Percentiles rank a stretch among this genome's conserved stretches.
These are phyloP conservation scores for Panaeolus cyanescens DNA, from an alignment of 768 basidiomycete species.

Conservation along the genomic window DNA sequence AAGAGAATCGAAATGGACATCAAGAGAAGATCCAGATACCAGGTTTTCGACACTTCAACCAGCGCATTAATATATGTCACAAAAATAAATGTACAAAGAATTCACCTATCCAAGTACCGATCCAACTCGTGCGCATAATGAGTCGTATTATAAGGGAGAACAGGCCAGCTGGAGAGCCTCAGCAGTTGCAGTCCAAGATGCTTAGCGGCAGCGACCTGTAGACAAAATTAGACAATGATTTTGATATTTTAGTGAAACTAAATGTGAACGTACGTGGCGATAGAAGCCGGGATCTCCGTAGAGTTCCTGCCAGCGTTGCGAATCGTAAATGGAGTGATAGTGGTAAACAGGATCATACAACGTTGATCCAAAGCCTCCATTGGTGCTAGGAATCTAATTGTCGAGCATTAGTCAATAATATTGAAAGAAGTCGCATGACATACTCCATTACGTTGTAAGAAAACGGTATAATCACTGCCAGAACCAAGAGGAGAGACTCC, in stretches of 20 bases:
- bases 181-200: conserved; percentile 65
- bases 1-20: conserved; percentile 40
- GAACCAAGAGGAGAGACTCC: conserved; percentile 68
- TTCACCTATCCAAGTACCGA: conserved; percentile 59
- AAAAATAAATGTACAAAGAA: neutral
- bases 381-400: conserved; percentile 38
- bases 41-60: conserved; percentile 54
- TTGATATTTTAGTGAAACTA: neutral
- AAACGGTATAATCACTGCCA: conserved; percentile 90
- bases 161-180: conserved; percentile 56
- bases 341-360: conserved; percentile 64
- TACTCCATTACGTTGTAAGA: conserved; percentile 69
- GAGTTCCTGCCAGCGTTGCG: conserved; percentile 65
- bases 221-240: neutral
- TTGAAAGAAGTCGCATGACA: conserved; percentile 6
- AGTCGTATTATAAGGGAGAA: conserved; percentile 74
- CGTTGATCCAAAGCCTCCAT: conserved; percentile 42
- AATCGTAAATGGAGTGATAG: conserved; percentile 76
- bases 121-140: conserved; percentile 66
- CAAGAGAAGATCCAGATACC: conserved; percentile 16
- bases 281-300: conserved; percentile 76
- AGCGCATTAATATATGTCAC: neutral
- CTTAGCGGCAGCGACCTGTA: conserved; percentile 63
- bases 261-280: conserved; percentile 50
- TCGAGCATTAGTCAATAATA: neutral